Evolutionary conservation across 169 alveolate genomes (phyloP).

Genomic region (Eimeria maxima): DNA sequence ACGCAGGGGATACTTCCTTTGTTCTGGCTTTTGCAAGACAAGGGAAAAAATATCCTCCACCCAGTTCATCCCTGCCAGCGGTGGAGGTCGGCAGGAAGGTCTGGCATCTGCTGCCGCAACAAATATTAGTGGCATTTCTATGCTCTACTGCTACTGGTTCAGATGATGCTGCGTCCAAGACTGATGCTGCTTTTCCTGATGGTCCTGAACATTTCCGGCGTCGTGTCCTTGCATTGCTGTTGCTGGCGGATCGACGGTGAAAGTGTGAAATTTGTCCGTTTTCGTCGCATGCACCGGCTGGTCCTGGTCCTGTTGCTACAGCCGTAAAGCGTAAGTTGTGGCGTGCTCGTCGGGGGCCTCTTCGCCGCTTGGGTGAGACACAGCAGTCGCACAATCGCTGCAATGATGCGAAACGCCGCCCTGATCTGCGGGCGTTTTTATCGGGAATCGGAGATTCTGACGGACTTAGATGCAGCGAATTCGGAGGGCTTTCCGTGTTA

Average conservation of each 20-base stretch:
- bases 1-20: background rate
- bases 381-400: conserved; percentile 68
- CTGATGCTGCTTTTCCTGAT: background rate
- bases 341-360: conserved; percentile 56
- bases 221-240: background rate
- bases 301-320: conserved; percentile 29
- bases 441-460: background rate
- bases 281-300: background rate
- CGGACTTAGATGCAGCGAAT: background rate
- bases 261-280: background rate
- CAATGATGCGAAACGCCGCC: conserved; percentile 28
- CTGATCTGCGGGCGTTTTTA: conserved; percentile 8
- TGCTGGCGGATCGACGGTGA: conserved; percentile 5
- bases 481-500: background rate
- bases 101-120: conserved; percentile 61
- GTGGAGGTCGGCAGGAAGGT: conserved; percentile 33
- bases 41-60: background rate
- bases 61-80: conserved; percentile 29
- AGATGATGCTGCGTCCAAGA: background rate
- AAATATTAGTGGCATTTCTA: background rate
- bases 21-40: background rate
- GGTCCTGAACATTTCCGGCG: background rate
- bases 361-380: conserved; percentile 27
- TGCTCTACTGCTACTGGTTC: background rate
- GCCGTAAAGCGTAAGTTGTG: conserved; percentile 8